Conservation (phyloP, 2,329 filamentous ascomycete genomes). For the Arthrobotrys musiformis region DNA sequence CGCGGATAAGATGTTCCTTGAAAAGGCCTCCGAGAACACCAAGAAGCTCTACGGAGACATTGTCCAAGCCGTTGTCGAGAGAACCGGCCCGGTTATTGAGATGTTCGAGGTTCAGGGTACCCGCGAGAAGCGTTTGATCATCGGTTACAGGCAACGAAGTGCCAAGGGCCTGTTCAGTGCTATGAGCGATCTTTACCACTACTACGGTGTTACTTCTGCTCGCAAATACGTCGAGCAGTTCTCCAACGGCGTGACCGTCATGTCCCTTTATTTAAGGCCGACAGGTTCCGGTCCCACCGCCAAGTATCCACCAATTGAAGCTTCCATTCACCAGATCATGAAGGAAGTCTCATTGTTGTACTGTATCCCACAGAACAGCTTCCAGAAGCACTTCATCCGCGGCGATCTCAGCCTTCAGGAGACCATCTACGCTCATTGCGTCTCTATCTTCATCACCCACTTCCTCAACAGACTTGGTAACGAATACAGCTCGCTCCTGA, state of each 20-base stretch:
- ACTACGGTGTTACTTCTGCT: conserved; percentile 95
- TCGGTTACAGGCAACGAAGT: conserved; percentile 93
- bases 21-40: conserved; percentile 95
- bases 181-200: conserved; percentile 95
- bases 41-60: conserved; percentile 95
- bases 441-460: conserved; percentile 97
- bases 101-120: conserved; percentile 94
- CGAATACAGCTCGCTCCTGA: conserved; percentile 87
- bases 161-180: conserved; percentile 94
- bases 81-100: conserved; percentile 95
- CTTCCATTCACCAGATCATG: conserved; percentile 97
- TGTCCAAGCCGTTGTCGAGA: conserved; percentile 82
- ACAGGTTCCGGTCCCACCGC: conserved; percentile 68
- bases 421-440: conserved; percentile 95
- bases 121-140: conserved; percentile 90
- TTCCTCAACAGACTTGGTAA: conserved; percentile 92
- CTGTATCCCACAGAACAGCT: conserved; percentile 97
- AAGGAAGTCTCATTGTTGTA: conserved; percentile 97
- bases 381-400: conserved; percentile 86
- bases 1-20: conserved; percentile 90
- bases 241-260: conserved; percentile 96
- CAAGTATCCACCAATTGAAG: conserved; percentile 82
- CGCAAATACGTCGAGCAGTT: conserved; percentile 99
- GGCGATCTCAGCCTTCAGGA: conserved; percentile 92
- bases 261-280: conserved; percentile 91